phyloP scores from a whole-genome alignment of 768 basidiomycete species.

The Pleurotus eryngii region DNA sequence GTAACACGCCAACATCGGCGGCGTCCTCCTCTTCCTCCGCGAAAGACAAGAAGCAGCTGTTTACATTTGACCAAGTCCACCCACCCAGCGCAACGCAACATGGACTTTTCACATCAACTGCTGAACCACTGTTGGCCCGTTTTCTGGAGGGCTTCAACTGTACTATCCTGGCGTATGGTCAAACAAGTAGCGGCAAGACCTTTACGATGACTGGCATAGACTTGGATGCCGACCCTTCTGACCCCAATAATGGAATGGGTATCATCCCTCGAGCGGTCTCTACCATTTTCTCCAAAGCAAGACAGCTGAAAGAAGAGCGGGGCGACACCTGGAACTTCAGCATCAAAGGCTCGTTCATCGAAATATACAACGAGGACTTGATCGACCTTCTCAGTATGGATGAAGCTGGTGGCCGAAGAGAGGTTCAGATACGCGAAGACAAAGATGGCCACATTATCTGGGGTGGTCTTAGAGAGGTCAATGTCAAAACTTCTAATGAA shows the following conservation, averaged over 20 bases:
- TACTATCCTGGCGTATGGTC: slow-evolving; percentile 96
- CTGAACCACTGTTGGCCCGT: slow-evolving; percentile 79
- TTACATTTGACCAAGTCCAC: slow-evolving; percentile 94
- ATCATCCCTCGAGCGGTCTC: slow-evolving; percentile 94
- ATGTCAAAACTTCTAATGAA: slow-evolving; percentile 77
- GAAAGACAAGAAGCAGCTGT: slow-evolving; percentile 74
- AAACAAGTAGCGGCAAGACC: slow-evolving; percentile 95
- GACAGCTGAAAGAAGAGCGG: slow-evolving; percentile 74
- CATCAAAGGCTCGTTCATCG: slow-evolving; percentile 91
- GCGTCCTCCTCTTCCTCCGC: slow-evolving; percentile 42
- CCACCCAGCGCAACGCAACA: slow-evolving; percentile 82
- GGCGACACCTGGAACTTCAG: slow-evolving; percentile 71
- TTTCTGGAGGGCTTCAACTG: slow-evolving; percentile 96
- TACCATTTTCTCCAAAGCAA: slow-evolving; percentile 78
- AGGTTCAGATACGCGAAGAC: slow-evolving; percentile 95
- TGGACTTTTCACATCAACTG: slow-evolving; percentile 81
- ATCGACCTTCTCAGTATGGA: slow-evolving; percentile 87
- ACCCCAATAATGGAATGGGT: slow-evolving; percentile 82
- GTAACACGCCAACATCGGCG: slow-evolving; percentile 1
- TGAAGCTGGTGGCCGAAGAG: slow-evolving; percentile 67
- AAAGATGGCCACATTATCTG: slow-evolving; percentile 96
- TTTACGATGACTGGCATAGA: slow-evolving; percentile 98
- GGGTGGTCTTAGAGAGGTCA: slow-evolving; percentile 91
- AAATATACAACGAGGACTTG: slow-evolving; percentile 98
- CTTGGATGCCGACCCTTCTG: slow-evolving; percentile 82